Evolutionary conservation across 164 flowering plant genomes (phyloP), one percentile per base, ranked within the genome.

Genomic region (Berberis thunbergii): DNA sequence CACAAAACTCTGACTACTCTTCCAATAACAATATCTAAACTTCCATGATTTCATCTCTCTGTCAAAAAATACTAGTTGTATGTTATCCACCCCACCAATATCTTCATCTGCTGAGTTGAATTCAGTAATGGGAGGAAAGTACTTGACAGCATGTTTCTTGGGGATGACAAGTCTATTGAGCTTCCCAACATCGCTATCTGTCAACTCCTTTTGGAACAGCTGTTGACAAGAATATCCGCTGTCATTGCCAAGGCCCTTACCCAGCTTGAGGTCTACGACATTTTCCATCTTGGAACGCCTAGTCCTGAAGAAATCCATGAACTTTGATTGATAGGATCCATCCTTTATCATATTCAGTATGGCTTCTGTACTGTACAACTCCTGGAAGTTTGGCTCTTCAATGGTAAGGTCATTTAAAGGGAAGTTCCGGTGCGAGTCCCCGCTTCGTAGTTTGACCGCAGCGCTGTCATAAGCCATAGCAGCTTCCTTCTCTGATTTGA

Each of bases 171-270:
- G 87, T 53, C 96, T 73, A 52, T 89, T 92, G 0, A 92, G 85
- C 77, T 87, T 89, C 4, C 98, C 87, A 2, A 92, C 96, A 62
- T 92, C 98, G 61, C 95, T 92, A 4, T 91, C 91, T 1, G 98
- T 92, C 38, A 92, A 73, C 74, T 86, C 95, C 81, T 92, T 92
- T n/a, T 77, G 82, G 50, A 92, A 92, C 2, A 91, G 82, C 42
- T 72, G 76, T n/a, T 70, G 69, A 26, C 64, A 70, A 1, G 64
- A 10, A 2, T 74, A 7, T 26, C 74, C 77, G 56, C 69, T 74
- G 41, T 61, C 57, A 11, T 67, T 58, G 1, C 52, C 54, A 39
- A 12, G 4, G 2, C 59, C 41, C 64, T 45, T 70, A 10, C 43
- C 64, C 42, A 43, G 54, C 49, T 61, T 67, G 11, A 54, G 9